Percentiles rank a stretch among this genome's conserved stretches.
Evolutionary conservation across 352 stramenopile genomes (phyloP).

Genomic region (Globisporangium acanthophoron): DNA sequence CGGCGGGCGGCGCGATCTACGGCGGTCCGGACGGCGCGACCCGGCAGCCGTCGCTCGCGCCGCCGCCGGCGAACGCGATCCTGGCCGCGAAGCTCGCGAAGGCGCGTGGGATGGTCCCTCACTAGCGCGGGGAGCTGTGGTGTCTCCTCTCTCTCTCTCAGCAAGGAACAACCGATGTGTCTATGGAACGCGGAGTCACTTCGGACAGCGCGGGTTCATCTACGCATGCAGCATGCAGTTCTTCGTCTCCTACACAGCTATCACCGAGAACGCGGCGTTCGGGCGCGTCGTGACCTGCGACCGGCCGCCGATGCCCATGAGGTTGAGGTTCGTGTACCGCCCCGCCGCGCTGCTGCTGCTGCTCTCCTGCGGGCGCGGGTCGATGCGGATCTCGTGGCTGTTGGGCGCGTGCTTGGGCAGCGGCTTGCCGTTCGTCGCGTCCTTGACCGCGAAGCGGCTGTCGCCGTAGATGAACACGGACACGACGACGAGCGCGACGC

Average conservation of each 20-base stretch:
- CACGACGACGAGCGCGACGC: slow-evolving; percentile 67
- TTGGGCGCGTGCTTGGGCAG: slow-evolving; percentile 18
- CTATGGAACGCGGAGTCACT: not conserved
- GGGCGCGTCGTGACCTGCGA: slow-evolving; percentile 41
- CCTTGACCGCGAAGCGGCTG: slow-evolving; percentile 64
- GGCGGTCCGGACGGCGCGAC: slow-evolving; percentile 15
- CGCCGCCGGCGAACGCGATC: slow-evolving; percentile 21
- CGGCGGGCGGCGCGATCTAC: slow-evolving; percentile 30
- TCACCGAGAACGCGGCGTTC: slow-evolving; percentile 31
- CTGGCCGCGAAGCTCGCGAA: slow-evolving; percentile 52
- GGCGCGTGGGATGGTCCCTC: slow-evolving; percentile 56
- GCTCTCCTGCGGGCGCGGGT: slow-evolving; percentile 24
- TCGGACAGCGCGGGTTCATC: not conserved
- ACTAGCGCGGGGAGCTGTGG: slow-evolving; percentile 10
- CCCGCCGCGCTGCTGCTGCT: slow-evolving; percentile 16
- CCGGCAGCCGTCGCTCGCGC: slow-evolving; percentile 19
- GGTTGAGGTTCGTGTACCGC: not conserved
- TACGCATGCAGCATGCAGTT: not conserved
- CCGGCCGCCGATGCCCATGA: not conserved
- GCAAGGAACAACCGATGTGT: not conserved
- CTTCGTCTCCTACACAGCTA: slow-evolving; percentile 21
- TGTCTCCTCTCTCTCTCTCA: not conserved
- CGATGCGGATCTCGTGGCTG: slow-evolving; percentile 58
- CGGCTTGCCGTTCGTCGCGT: slow-evolving; percentile 16
- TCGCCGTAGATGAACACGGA: slow-evolving; percentile 87